These are phyloP conservation scores for Centaurea solstitialis DNA, from an alignment of 129 eudicot species.

Conservation along the genomic window DNA sequence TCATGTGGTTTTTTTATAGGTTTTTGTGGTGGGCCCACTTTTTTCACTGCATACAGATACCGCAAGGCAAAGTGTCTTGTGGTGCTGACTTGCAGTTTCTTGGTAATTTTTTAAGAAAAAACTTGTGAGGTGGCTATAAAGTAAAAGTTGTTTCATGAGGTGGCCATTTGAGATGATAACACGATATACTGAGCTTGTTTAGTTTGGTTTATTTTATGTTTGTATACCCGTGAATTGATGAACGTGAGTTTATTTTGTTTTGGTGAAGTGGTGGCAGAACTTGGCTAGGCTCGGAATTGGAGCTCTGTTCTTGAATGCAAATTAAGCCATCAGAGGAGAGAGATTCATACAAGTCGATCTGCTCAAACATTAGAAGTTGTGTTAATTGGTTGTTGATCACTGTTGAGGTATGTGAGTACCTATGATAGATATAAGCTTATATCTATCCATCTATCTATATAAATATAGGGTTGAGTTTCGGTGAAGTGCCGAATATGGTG, in stretches of 20 bases:
- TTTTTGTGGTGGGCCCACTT: neutral
- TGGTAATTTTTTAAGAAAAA: too few species aligned
- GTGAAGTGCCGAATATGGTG: too few species aligned
- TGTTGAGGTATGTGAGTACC: neutral
- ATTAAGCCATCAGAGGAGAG: conserved; percentile 35
- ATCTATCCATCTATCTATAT: too few species aligned
- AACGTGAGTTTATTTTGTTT: neutral
- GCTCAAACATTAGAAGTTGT: conserved; percentile 24
- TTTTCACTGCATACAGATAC: too few species aligned
- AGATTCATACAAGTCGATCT: conserved; percentile 30
- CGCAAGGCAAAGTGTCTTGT: too few species aligned
- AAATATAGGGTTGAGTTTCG: too few species aligned
- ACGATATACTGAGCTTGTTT: neutral
- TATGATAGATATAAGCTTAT: neutral
- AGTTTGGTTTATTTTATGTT: neutral
- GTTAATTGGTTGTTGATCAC: neutral
- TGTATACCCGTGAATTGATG: neutral
- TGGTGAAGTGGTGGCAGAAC: conserved; percentile 13
- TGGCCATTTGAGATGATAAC: too few species aligned
- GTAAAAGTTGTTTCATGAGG: too few species aligned
- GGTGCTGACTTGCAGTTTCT: too few species aligned
- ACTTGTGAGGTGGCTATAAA: too few species aligned
- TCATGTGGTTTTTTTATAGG: neutral
- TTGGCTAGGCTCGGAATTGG: neutral
- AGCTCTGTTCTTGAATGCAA: conserved; percentile 19